Conservation (phyloP, 1,139 yeast genomes). For the Taphrina confusa region DNA sequence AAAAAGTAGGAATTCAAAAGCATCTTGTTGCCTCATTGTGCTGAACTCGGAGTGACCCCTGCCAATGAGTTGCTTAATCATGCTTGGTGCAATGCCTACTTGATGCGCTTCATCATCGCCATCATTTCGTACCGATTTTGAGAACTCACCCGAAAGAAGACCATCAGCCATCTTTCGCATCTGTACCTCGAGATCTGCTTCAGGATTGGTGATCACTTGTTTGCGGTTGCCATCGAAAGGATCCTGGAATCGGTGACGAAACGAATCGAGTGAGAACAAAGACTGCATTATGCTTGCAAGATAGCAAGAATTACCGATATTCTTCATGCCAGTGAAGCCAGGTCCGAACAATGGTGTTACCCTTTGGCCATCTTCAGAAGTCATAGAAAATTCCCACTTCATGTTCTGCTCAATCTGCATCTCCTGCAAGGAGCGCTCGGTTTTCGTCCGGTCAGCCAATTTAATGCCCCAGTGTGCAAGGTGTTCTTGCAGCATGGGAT, state of each 20-base stretch:
- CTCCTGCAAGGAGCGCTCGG: conserved; percentile 85
- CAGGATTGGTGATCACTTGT: conserved; percentile 53
- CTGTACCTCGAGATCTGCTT: conserved; percentile 67
- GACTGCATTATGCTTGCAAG: conserved; percentile 78
- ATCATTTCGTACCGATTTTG: conserved; percentile 52
- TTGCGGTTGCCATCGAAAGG: conserved; percentile 33
- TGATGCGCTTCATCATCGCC: conserved; percentile 57
- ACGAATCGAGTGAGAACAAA: conserved; percentile 54
- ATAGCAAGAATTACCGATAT: conserved; percentile 92
- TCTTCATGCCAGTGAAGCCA: conserved; percentile 76
- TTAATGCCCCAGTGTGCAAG: conserved; percentile 70
- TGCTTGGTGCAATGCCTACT: conserved; percentile 71
- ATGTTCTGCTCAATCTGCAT: conserved; percentile 87
- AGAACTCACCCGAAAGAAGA: conserved; percentile 68
- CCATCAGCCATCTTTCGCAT: conserved; percentile 80
- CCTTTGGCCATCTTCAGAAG: conserved; percentile 67
- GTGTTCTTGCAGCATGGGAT: conserved; percentile 58
- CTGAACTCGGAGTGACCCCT: conserved; percentile 77
- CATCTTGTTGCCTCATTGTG: conserved; percentile 90
- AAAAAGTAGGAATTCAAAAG: conserved; percentile 80
- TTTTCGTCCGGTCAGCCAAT: conserved; percentile 57
- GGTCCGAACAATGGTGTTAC: conserved; percentile 66
- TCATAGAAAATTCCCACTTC: conserved; percentile 88
- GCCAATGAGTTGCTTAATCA: conserved; percentile 76
- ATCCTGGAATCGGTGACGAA: conserved; percentile 44